A percentile compares a stretch with the other conserved stretches of the same genome.
These are phyloP conservation scores for Iberis pinnata DNA, from an alignment of 345 rosid genomes.

Conservation along the genomic window DNA sequence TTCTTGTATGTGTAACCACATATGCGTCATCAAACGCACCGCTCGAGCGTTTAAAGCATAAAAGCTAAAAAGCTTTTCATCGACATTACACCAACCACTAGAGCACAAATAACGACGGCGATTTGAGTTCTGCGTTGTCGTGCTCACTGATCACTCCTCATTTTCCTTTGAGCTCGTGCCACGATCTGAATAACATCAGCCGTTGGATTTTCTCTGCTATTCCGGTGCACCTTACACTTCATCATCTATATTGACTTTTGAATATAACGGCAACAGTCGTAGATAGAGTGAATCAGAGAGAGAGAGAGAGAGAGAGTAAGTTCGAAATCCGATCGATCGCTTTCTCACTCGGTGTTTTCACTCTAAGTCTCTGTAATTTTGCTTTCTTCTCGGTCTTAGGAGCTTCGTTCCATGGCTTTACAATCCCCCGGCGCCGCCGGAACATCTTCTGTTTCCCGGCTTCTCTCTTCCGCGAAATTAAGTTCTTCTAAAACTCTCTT, in stretches of 20 bases:
- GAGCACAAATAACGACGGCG: too few species aligned
- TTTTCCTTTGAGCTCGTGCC: background rate
- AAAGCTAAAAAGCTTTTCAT: too few species aligned
- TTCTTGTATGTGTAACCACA: too few species aligned
- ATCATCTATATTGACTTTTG: slow-evolving; percentile 14
- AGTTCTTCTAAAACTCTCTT: slow-evolving; percentile 34
- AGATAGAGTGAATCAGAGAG: too few species aligned
- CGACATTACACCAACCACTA: too few species aligned
- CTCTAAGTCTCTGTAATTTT: slow-evolving; percentile 3
- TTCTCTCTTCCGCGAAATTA: slow-evolving; percentile 34
- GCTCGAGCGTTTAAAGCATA: too few species aligned
- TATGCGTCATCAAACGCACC: too few species aligned
- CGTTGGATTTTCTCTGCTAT: slow-evolving; percentile 5
- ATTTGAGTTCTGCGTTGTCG: too few species aligned
- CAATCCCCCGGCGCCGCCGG: slow-evolving; percentile 29
- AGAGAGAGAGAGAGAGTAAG: slow-evolving; percentile 1
- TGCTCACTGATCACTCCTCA: slow-evolving; percentile 9
- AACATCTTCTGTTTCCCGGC: slow-evolving; percentile 42
- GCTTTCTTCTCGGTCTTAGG: background rate
- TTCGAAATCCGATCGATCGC: slow-evolving; percentile 18
- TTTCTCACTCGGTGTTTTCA: slow-evolving; percentile 7
- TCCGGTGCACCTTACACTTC: slow-evolving; percentile 16
- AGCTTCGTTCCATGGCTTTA: slow-evolving; percentile 31
- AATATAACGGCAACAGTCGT: slow-evolving; percentile 25
- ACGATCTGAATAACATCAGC: background rate